Base-by-base conservation (phyloP, 306 rosid genomes). In the Cucurbita pepo region DNA sequence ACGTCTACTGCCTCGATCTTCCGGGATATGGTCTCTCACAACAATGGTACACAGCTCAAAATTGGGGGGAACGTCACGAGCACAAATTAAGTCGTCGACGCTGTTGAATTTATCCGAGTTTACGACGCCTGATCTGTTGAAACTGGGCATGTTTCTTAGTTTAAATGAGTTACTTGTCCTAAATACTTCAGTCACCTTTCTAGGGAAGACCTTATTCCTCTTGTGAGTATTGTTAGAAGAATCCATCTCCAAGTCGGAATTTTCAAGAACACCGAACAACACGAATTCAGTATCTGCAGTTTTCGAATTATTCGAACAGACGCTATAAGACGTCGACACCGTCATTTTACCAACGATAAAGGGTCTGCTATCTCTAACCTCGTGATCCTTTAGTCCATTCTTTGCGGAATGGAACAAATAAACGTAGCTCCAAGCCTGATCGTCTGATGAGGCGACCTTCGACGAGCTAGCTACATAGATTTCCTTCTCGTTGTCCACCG, bases 41-140 rank as follows among this genome's bases (percentile, higher is more conserved):
- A 95, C 78, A 79, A 95, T 75, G 22, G 97, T 81, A 83, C 93
- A 97, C 86, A 88, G 76, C 80, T 95, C 97, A 69, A 86, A 86
- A 86, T 95, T 95, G 13, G 91, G 74, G 50, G 90, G 90, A 78
- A 86, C 81, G 56, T 79, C 60, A 56, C 80, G 79, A 56, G 77
- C 73, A 53, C 73, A 61, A 64, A 80, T 77, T 34, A 56, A 44
- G 59, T 80, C 78, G 51, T 50, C 81, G 4, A 51, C 69, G 55
- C 67, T 74, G 75, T 72, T 69, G 30, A 30, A 70, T 50, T 71
- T 72, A 50, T 77, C 76, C 4, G 62, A 43, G 53, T 66, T 44
- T 12, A 65, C 19, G 56, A 77, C 44, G 36, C 79, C 34, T 10
- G 83, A 71, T 70, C 84, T 84, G 19, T 75, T 83, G 59, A 82